Base-by-base conservation (phyloP, 1,139 yeast species). In the Geotrichum carabidarum region DNA sequence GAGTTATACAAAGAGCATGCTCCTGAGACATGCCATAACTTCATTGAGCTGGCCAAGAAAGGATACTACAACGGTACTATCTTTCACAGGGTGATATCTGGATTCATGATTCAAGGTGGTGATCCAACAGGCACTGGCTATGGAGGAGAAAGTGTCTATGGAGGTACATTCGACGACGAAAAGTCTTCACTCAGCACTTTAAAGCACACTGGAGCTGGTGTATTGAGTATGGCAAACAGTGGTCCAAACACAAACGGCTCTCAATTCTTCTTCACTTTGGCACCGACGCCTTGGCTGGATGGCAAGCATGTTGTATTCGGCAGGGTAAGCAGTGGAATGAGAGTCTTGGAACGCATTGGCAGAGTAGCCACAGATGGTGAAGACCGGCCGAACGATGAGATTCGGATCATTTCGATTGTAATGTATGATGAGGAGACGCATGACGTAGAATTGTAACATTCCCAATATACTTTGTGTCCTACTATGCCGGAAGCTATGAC, bases 281-380 rank as follows among this genome's bases (percentile, higher is more conserved):
- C 71, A 18, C 71, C 74, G 8, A 64, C 78, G 17, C 77, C 81
- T 1, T 76, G 76, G 60, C 69, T 78, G 54, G 76, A 78, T 60
- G 74, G 76, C 18, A 73, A 74, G 56, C 76, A 74, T 60, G 79
- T 81, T 0, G 68, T 82, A n/a, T 75, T 86, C 60, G 94, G 93
- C 1, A 78, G 81, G 58, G 75, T 84, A 9, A 75, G 73, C 9
- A 81, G 79, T 1, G 81, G 81, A 0, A 74, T 82, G 49, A 70
- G 76, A 65, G 77, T 74, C n/a, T 74, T 82, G 12, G 70, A 77
- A 50, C 72, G 76, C 40, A 80, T 84, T 30, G 71, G 76, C 4
- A 77, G 77, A 42, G 76, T 77, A n/a, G 82, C 80, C 53, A 62
- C 78, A 38, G 67, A 70, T 18, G 68, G 71, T 0, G 74, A 74